Conservation (phyloP, 768 basidiomycete genomes). For the Mycena latifolia region DNA sequence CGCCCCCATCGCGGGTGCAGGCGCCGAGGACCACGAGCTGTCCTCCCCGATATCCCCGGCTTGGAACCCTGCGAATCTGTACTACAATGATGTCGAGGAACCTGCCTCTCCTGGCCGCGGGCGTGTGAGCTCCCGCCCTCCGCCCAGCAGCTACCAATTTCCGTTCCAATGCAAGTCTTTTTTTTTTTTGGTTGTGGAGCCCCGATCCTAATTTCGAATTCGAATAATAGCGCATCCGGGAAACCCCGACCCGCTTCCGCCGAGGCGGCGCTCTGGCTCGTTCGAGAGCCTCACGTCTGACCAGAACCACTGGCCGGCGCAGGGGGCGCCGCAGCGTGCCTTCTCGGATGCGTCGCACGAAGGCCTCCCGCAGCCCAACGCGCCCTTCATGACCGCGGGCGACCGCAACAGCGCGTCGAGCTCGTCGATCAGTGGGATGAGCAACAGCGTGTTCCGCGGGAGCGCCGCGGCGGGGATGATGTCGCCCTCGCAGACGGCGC, state of each 20-base stretch:
- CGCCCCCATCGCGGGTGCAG: conserved; percentile 15
- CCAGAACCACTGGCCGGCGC: conserved; percentile 16
- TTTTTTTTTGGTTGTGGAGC: not conserved
- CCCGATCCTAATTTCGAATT: conserved; percentile 39
- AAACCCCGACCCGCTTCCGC: conserved; percentile 64
- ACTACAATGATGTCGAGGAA: conserved; percentile 22
- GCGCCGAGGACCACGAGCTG: conserved; percentile 33
- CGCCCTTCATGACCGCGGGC: conserved; percentile 58
- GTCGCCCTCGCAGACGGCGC: conserved; percentile 27
- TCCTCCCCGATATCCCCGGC: no score
- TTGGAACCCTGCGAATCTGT: conserved; percentile 37
- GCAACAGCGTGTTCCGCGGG: conserved; percentile 54
- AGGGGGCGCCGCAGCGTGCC: conserved; percentile 32
- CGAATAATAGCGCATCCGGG: conserved; percentile 70
- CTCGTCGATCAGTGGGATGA: conserved; percentile 41
- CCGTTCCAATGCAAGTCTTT: conserved; percentile 50
- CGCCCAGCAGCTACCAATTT: conserved; percentile 56
- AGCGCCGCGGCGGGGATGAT: conserved; percentile 58
- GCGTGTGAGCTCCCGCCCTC: conserved; percentile 38
- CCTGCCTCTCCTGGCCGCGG: conserved; percentile 29
- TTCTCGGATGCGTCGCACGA: conserved; percentile 34
- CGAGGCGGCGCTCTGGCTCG: conserved; percentile 55
- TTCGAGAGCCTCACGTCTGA: conserved; percentile 52
- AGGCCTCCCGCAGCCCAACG: conserved; percentile 54
- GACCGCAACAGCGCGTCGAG: conserved; percentile 25